Percentiles rank a stretch among this genome's conserved stretches.
phyloP scores from a whole-genome alignment of 2,329 filamentous ascomycete genomes.

The Diaporthe citri region DNA sequence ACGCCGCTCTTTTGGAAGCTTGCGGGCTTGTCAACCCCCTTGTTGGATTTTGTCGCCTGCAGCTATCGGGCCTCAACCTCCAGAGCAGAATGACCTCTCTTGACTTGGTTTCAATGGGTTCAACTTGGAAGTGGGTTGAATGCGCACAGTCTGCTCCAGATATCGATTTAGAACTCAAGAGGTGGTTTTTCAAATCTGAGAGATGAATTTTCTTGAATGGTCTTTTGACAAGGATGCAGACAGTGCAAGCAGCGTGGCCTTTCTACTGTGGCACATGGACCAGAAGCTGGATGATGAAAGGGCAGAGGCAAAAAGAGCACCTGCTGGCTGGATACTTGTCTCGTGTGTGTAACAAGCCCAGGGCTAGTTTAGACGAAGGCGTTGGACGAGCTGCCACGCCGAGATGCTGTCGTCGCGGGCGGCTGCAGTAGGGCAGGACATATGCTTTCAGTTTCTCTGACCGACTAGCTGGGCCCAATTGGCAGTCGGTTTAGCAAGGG shows the following conservation, averaged over 20 bases:
- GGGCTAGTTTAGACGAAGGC: background rate
- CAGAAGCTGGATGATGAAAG: background rate
- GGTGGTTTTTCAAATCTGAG: background rate
- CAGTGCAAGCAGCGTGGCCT: background rate
- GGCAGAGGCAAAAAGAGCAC: background rate
- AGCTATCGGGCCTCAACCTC: background rate
- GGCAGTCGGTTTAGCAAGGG: background rate
- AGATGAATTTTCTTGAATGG: background rate
- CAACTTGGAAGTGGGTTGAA: too few relatives aligned
- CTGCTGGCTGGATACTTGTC: background rate
- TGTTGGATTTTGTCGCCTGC: background rate
- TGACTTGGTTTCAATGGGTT: background rate
- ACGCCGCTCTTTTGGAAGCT: background rate
- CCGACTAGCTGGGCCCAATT: background rate
- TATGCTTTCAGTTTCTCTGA: background rate
- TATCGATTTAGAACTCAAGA: background rate
- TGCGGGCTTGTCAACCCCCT: too few relatives aligned
- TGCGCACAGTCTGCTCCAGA: background rate
- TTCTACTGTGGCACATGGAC: background rate
- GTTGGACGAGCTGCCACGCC: background rate
- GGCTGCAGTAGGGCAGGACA: background rate
- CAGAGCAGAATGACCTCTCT: too few relatives aligned
- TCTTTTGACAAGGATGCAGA: constrained; percentile 10
- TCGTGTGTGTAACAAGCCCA: constrained; percentile 1
- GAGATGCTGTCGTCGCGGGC: background rate